phyloP scores from a whole-genome alignment of 2,329 filamentous ascomycete species.

The Aureobasidium subglaciale region DNA sequence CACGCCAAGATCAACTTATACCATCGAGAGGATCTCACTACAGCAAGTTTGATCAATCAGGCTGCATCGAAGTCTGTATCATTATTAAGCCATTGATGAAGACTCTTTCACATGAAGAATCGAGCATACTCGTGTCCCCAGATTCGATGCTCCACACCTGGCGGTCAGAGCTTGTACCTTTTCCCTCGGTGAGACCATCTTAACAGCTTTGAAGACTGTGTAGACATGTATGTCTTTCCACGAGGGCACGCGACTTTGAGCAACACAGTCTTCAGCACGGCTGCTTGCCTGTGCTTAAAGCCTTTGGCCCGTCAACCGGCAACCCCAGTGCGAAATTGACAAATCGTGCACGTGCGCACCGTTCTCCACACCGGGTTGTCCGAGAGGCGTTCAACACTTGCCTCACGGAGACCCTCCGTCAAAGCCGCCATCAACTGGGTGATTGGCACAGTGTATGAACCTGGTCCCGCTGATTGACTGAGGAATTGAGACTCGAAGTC shows the following conservation, averaged over 20 bases:
- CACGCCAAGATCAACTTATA: background rate
- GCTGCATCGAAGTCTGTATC: background rate
- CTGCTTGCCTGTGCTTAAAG: background rate
- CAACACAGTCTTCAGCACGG: background rate
- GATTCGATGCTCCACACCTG: conserved; percentile 4
- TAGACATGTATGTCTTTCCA: background rate
- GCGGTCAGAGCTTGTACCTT: background rate
- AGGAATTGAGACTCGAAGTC: no score
- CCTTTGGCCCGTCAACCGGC: conserved; percentile 6
- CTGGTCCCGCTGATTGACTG: no score
- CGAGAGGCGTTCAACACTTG: conserved; percentile 10
- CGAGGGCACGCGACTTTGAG: background rate
- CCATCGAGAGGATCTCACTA: background rate
- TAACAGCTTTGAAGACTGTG: no score
- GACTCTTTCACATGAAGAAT: background rate
- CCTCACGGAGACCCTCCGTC: background rate
- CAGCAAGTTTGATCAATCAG: background rate
- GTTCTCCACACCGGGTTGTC: conserved; percentile 7
- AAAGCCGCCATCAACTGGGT: background rate
- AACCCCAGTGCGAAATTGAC: background rate
- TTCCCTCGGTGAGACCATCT: background rate
- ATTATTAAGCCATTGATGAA: background rate
- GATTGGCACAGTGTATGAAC: no score
- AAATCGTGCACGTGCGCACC: background rate
- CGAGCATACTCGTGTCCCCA: background rate